Base-by-base conservation (phyloP, 768 basidiomycete genomes). In the Imleria badia region DNA sequence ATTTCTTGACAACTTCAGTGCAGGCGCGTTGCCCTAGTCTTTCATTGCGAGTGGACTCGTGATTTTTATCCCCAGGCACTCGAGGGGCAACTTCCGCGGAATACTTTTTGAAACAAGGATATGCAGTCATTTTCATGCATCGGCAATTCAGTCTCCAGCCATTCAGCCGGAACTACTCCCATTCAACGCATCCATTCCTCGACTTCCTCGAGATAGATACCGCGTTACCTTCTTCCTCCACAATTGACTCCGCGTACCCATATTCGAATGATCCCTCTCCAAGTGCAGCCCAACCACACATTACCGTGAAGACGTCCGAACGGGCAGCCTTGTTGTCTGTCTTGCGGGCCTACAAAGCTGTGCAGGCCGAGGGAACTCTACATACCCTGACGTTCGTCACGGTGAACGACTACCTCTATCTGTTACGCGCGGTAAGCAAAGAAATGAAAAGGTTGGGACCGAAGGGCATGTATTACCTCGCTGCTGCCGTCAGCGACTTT, bases 91-190 rank as follows among this genome's bases (percentile, higher is more conserved):
- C 96, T 0, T 98, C 97, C 19, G 96, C 97, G 3, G 97, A 99
- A 73, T 97, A 98, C 75, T 98, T 99, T 70, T 82, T 98, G 56
- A 84, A 88, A 63, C 86, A 90, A 8, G 90, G 88, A 52, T 98
- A 98, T 76, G 94, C 95, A 23, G 97, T 99, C 71, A 94, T 99
- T 61, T 99, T 99, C 76, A 90, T 99, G 83, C 96, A 99, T 72
- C 80, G 96, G 20, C 94, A 97, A 72, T 96, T 97, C 77, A 98
- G 95, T 60, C 82, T 98, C 40, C 94, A 97, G 65, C 97, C 97
- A 1, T 99, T 96, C 79, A 94, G 91, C 67, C 76, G 97, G 45
- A 96, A 99, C 69, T 99, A 98, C 73, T 97, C 94, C 10, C 96
- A 99, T 71, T 95, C 94, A 0, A 94, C 94, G 5, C 96, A 98